Conservation (phyloP, 2,329 filamentous ascomycete genomes). For the Neonectria sp. region DNA sequence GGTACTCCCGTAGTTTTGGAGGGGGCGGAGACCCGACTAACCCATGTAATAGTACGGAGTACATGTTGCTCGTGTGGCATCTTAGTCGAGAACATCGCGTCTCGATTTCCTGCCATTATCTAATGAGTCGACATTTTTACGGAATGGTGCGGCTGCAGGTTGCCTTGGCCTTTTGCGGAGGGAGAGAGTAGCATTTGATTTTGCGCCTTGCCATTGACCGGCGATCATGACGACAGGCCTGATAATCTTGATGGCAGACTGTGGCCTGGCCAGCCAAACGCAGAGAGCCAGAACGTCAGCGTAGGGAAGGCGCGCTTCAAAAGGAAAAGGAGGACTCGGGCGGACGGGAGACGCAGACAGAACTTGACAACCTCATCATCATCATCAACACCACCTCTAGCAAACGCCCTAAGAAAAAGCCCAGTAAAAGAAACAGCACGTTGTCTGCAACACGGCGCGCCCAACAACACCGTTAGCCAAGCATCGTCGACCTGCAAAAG, state of each 20-base stretch:
- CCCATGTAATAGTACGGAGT: slow-evolving; percentile 4
- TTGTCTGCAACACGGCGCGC: slow-evolving; percentile 5
- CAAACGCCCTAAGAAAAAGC: neutral
- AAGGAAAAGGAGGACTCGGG: slow-evolving; percentile 22
- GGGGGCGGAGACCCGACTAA: neutral
- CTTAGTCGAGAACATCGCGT: slow-evolving; percentile 28
- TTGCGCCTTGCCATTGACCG: slow-evolving; percentile 16
- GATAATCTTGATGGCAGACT: slow-evolving; percentile 18
- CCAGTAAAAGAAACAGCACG: neutral
- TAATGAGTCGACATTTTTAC: slow-evolving; percentile 29
- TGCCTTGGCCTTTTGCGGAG: slow-evolving; percentile 13
- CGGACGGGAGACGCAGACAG: neutral
- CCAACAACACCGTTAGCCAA: slow-evolving; percentile 8
- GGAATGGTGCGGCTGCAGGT: slow-evolving; percentile 27
- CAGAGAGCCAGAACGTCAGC: slow-evolving; percentile 12
- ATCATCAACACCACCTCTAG: slow-evolving; percentile 1
- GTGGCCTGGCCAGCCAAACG: slow-evolving; percentile 4
- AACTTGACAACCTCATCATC: slow-evolving; percentile 29
- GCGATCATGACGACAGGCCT: slow-evolving; percentile 47
- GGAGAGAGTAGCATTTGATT: slow-evolving; percentile 20
- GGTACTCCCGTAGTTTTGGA: neutral
- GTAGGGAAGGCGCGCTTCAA: slow-evolving; percentile 6
- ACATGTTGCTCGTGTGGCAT: slow-evolving; percentile 9
- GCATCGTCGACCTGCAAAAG: slow-evolving; percentile 18
- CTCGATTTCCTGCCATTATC: slow-evolving; percentile 28